These are phyloP conservation scores for Pisolithus albus DNA, from an alignment of 768 basidiomycete species.

Conservation along the genomic window DNA sequence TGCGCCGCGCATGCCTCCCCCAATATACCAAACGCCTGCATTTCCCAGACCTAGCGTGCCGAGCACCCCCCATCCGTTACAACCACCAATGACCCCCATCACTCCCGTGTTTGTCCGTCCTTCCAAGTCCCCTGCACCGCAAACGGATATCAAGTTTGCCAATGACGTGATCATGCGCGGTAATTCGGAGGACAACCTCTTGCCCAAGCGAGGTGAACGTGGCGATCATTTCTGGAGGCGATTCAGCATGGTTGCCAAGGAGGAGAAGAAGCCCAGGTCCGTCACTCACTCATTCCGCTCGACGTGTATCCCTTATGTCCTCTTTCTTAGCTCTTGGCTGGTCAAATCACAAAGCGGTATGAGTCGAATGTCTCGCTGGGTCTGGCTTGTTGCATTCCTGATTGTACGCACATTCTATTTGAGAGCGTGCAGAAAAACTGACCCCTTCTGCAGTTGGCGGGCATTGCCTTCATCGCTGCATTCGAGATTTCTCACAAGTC, in stretches of 20 bases:
- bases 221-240: slow-evolving; percentile 85
- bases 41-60: slow-evolving; percentile 34
- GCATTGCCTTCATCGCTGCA: slow-evolving; percentile 52
- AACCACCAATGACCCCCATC: slow-evolving; percentile 73
- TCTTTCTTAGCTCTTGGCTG: slow-evolving; percentile 52
- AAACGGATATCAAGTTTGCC: slow-evolving; percentile 42
- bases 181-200: slow-evolving; percentile 56
- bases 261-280: slow-evolving; percentile 51
- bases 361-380: slow-evolving; percentile 53
- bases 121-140: slow-evolving; percentile 27
- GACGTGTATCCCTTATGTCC: slow-evolving; percentile 1
- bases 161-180: slow-evolving; percentile 58
- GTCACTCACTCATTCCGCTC: not conserved
- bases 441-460: slow-evolving; percentile 34
- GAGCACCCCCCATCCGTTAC: slow-evolving; percentile 63
- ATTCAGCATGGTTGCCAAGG: slow-evolving; percentile 77
- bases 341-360: slow-evolving; percentile 50
- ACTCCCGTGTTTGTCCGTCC: slow-evolving; percentile 72
- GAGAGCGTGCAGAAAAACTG: no score
- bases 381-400: slow-evolving; percentile 64
- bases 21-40: slow-evolving; percentile 26
- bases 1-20: slow-evolving; percentile 23
- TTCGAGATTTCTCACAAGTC: slow-evolving; percentile 51
- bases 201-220: slow-evolving; percentile 62
- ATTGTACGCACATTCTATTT: slow-evolving; percentile 31